Percentiles rank a stretch among this genome's conserved stretches.
Evolutionary conservation across 257 asterid genomes (phyloP).

Genomic region (Petunia axillaris): DNA sequence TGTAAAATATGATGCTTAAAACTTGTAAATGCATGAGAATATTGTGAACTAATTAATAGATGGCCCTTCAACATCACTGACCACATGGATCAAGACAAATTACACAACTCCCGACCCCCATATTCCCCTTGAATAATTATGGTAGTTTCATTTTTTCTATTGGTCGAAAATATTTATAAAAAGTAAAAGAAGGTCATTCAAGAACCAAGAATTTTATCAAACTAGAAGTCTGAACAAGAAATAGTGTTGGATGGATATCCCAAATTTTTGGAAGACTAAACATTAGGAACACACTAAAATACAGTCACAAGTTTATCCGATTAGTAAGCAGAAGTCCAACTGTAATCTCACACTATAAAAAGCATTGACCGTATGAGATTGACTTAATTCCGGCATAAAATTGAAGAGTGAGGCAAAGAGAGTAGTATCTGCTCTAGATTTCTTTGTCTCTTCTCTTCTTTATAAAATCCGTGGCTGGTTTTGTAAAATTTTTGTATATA

Average conservation of each 20-base stretch:
- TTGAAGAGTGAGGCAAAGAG: constrained; percentile 17
- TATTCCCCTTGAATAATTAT: no score
- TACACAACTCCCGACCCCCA: no score
- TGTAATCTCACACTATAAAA: background rate
- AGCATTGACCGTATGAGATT: background rate
- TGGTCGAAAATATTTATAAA: no score
- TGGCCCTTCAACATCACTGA: background rate
- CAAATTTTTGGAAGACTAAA: background rate
- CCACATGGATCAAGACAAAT: no score
- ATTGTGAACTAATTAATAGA: no score
- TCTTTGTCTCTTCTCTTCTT: background rate
- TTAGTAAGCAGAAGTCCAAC: background rate
- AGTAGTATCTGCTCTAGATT: constrained; percentile 13
- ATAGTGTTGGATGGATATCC: background rate
- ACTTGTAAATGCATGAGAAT: background rate
- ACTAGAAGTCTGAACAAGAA: no score
- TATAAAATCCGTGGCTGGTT: constrained; percentile 4
- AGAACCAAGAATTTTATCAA: no score
- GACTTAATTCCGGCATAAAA: background rate
- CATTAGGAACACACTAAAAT: background rate
- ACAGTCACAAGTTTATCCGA: background rate
- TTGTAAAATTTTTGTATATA: background rate
- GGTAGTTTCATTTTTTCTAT: no score
- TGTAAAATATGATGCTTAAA: background rate
- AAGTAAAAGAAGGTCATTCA: no score